These are phyloP conservation scores for Dryas octopetala DNA, from an alignment of 306 rosid species.

Conservation along the genomic window DNA sequence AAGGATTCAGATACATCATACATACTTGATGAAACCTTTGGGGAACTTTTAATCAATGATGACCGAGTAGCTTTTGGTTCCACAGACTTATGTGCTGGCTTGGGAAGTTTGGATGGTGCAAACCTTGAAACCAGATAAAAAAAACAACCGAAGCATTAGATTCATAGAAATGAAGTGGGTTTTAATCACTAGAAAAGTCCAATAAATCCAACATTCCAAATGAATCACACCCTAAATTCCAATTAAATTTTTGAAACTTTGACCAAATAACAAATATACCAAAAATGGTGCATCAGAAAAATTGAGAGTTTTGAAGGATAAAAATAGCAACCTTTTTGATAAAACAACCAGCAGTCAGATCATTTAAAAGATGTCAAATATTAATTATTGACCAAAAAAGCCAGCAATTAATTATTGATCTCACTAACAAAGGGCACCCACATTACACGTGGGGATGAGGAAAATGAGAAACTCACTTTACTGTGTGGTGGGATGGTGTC, in stretches of 20 bases:
- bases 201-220: not conserved
- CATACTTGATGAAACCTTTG: constrained; percentile 66
- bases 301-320: not conserved
- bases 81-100: constrained; percentile 52
- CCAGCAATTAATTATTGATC: not conserved
- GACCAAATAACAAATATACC: not conserved
- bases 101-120: constrained; percentile 58
- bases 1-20: constrained; percentile 34
- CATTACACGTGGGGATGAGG: not conserved
- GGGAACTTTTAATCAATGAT: constrained; percentile 63
- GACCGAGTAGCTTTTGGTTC: constrained; percentile 52
- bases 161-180: not conserved
- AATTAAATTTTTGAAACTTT: not conserved
- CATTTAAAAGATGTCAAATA: not conserved
- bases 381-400: not conserved
- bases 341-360: not conserved
- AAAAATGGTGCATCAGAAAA: not conserved
- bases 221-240: not conserved
- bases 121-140: constrained; percentile 27
- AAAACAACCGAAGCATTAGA: constrained; percentile 19
- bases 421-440: not conserved
- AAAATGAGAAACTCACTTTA: constrained; percentile 47
- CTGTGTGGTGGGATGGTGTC: constrained; percentile 30
- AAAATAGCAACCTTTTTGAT: not conserved
- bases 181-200: not conserved